A percentile compares a stretch with the other conserved stretches of the same genome.
phyloP scores from a whole-genome alignment of 305 asterid genomes.

The Fraxinus ornus region DNA sequence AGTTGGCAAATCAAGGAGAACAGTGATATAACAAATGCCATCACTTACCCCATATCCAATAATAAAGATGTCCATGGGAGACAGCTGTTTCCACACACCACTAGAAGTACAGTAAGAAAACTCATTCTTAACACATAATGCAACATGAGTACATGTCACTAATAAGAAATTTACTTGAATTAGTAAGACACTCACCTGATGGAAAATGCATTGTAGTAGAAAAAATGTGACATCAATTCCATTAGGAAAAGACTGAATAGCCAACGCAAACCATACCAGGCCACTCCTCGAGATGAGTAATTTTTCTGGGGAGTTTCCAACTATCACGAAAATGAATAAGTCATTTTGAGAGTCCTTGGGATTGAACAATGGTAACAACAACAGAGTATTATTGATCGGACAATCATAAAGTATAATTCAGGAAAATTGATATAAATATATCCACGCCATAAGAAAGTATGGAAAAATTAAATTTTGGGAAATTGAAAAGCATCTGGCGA shows the following conservation, averaged over 20 bases:
- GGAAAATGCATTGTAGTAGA: constrained; percentile 91
- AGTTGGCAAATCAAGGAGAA: constrained; percentile 14
- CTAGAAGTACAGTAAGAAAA: constrained; percentile 38
- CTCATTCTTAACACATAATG: constrained; percentile 19
- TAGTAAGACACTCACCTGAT: constrained; percentile 55
- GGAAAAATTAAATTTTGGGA: constrained; percentile 4
- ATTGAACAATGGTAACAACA: constrained; percentile 6
- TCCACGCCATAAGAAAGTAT: not conserved
- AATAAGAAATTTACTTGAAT: constrained; percentile 13
- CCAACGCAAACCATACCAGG: constrained; percentile 87
- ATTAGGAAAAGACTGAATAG: constrained; percentile 62
- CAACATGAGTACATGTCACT: constrained; percentile 15
- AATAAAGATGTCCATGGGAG: constrained; percentile 84
- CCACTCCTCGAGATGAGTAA: constrained; percentile 58
- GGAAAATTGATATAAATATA: constrained; percentile 11
- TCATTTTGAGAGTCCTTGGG: not conserved
- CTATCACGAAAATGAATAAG: constrained; percentile 46
- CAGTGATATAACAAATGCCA: constrained; percentile 19
- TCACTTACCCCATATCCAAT: constrained; percentile 94
- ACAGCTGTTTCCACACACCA: constrained; percentile 81
- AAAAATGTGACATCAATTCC: constrained; percentile 88
- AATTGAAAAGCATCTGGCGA: constrained; percentile 8
- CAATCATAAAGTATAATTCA: not conserved
- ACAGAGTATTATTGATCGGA: constrained; percentile 3
- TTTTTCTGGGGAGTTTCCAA: constrained; percentile 75